These are phyloP conservation scores for Pyrenophora seminiperda DNA, from an alignment of 2,329 filamentous ascomycete genomes.

Conservation along the genomic window DNA sequence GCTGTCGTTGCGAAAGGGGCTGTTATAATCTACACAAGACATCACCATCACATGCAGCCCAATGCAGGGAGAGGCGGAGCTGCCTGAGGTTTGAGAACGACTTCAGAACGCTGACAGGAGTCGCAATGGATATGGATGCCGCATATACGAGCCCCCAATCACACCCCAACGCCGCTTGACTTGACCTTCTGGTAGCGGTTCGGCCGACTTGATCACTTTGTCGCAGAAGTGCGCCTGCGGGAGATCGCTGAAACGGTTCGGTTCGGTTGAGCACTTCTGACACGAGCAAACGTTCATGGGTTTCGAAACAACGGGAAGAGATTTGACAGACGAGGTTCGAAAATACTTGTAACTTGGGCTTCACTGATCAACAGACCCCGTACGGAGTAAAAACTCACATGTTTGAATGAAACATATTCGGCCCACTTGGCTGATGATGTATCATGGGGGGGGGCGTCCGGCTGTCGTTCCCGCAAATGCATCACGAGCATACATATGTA, in stretches of 20 bases:
- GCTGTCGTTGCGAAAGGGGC: slow-evolving; percentile 8
- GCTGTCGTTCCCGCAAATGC: slow-evolving; percentile 7
- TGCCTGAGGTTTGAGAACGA: slow-evolving; percentile 19
- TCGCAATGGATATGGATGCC: slow-evolving; percentile 2
- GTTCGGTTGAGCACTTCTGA: slow-evolving; percentile 20
- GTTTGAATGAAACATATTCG: slow-evolving; percentile 12
- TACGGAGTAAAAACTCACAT: too few species aligned
- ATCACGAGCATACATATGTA: slow-evolving; percentile 9
- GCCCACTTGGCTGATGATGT: too few species aligned
- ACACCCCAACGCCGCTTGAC: slow-evolving; percentile 4
- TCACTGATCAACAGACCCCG: neutral
- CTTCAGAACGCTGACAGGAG: slow-evolving; percentile 18
- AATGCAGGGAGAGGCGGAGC: slow-evolving; percentile 16
- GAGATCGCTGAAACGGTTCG: slow-evolving; percentile 20
- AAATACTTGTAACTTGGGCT: too few species aligned
- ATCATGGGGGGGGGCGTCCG: neutral
- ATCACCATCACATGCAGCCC: slow-evolving; percentile 6
- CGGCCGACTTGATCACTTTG: slow-evolving; percentile 5
- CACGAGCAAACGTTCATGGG: slow-evolving; percentile 15
- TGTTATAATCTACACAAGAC: slow-evolving; percentile 24
- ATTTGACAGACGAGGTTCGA: slow-evolving; percentile 1
- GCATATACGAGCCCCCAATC: slow-evolving; percentile 1
- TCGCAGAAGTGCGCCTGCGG: slow-evolving; percentile 11
- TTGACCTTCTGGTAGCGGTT: slow-evolving; percentile 19
- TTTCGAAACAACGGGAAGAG: slow-evolving; percentile 26